Percentiles rank a stretch among this genome's conserved stretches.
Conservation (phyloP, 441 rosid species). For the Bocquillonia castaneifolia region DNA sequence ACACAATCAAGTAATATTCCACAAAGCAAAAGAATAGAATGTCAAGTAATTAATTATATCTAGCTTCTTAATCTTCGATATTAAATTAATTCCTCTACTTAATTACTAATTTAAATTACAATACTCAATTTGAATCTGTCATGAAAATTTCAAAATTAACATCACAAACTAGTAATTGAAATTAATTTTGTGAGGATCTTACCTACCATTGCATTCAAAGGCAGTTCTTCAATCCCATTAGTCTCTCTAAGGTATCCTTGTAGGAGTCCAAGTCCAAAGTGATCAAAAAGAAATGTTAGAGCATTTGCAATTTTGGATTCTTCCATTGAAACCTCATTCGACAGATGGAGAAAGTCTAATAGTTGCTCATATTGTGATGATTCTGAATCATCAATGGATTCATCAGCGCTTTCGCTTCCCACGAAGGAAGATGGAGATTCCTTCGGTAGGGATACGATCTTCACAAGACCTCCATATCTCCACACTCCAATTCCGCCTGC, state of each 20-base stretch:
- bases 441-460: conserved; percentile 73
- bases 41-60: neutral
- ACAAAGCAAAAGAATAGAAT: conserved; percentile 7
- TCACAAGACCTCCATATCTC: conserved; percentile 95
- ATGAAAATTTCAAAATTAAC: neutral
- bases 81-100: neutral
- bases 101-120: neutral
- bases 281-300: conserved; percentile 77
- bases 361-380: conserved; percentile 84
- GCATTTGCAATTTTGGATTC: conserved; percentile 72
- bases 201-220: conserved; percentile 97
- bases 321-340: conserved; percentile 62
- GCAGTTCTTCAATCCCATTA: conserved; percentile 55
- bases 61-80: neutral
- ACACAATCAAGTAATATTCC: conserved; percentile 11
- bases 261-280: conserved; percentile 71
- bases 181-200: conserved; percentile 32
- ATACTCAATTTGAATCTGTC: neutral
- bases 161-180: neutral
- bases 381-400: conserved; percentile 80
- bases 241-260: conserved; percentile 70
- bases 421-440: conserved; percentile 47
- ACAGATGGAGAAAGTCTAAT: conserved; percentile 79
- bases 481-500: conserved; percentile 91
- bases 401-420: conserved; percentile 79